Conservation (phyloP, 1,284 basidiomycete genomes). For the Ustilago trichophora region DNA sequence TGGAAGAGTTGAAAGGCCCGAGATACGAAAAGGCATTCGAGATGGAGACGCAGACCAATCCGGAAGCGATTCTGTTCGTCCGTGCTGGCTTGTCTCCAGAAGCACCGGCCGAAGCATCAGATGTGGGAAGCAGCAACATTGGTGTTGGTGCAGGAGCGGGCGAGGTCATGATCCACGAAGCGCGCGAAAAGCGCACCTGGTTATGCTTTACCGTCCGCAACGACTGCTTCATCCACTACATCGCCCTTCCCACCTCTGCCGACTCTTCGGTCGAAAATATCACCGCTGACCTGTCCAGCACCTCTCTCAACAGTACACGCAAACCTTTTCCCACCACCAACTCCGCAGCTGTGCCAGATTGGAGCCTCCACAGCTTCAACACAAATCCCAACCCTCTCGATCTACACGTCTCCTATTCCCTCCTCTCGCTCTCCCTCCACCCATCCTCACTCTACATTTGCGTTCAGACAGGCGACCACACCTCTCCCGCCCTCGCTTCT, state of each 20-base stretch:
- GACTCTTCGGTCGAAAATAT: slow-evolving; percentile 3
- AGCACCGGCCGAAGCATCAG: too few species aligned
- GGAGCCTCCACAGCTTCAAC: slow-evolving; percentile 50
- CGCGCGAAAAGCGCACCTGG: slow-evolving; percentile 37
- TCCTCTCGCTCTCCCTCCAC: slow-evolving; percentile 57
- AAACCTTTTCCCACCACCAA: neutral
- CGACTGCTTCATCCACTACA: slow-evolving; percentile 55
- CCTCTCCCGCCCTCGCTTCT: slow-evolving; percentile 13
- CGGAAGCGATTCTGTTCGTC: slow-evolving; percentile 59
- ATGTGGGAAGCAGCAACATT: neutral
- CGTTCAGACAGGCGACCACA: slow-evolving; percentile 59
- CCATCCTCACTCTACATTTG: slow-evolving; percentile 50
- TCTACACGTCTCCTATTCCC: slow-evolving; percentile 56
- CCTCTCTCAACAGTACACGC: neutral
- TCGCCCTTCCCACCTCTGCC: slow-evolving; percentile 47
- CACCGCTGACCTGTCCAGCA: neutral
- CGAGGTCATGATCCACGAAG: slow-evolving; percentile 22
- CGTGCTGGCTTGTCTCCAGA: slow-evolving; percentile 28
- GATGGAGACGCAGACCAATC: slow-evolving; percentile 51
- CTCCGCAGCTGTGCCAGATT: slow-evolving; percentile 12
- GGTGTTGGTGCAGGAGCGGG: neutral
- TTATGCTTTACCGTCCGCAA: slow-evolving; percentile 54
- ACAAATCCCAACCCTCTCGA: slow-evolving; percentile 56
- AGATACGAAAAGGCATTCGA: slow-evolving; percentile 44
- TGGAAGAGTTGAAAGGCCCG: slow-evolving; percentile 22